A percentile compares a stretch with the other conserved stretches of the same genome.
These are phyloP conservation scores for Fusarium pseudograminearum DNA, from an alignment of 2,329 filamentous ascomycete genomes.

Conservation along the genomic window DNA sequence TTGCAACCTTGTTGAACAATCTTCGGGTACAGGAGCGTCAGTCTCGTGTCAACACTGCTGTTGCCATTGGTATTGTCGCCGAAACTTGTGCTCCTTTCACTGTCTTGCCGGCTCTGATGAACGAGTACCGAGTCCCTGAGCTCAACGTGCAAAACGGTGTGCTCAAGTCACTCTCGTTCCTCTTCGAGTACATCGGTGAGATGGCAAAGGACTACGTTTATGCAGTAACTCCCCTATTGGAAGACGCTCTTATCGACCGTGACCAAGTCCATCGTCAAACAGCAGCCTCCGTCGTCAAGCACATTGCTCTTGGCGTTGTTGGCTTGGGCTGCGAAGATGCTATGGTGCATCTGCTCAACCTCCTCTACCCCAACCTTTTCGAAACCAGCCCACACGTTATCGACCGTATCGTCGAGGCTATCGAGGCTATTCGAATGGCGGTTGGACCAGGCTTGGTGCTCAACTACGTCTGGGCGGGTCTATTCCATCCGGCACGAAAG, in stretches of 20 bases:
- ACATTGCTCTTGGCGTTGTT: slow-evolving; percentile 96
- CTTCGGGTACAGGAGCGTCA: slow-evolving; percentile 97
- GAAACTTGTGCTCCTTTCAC: slow-evolving; percentile 99
- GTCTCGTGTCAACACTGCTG: slow-evolving; percentile 97
- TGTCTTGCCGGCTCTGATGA: slow-evolving; percentile 98
- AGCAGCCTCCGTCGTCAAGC: slow-evolving; percentile 95
- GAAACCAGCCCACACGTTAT: slow-evolving; percentile 99
- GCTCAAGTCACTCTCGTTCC: slow-evolving; percentile 94
- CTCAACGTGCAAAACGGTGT: slow-evolving; percentile 99
- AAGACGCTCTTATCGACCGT: slow-evolving; percentile 96
- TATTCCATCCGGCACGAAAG: slow-evolving; percentile 97
- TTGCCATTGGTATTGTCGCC: slow-evolving; percentile 97
- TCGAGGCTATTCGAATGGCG: slow-evolving; percentile 94
- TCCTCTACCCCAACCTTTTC: slow-evolving; percentile 96
- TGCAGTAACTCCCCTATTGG: slow-evolving; percentile 92
- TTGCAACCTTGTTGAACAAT: slow-evolving; percentile 96
- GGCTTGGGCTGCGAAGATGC: slow-evolving; percentile 97
- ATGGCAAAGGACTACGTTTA: slow-evolving; percentile 99
- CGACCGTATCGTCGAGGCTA: slow-evolving; percentile 95
- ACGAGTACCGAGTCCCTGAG: slow-evolving; percentile 98
- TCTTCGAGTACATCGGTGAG: slow-evolving; percentile 99
- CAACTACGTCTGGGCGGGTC: slow-evolving; percentile 97
- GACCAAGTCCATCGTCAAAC: slow-evolving; percentile 99
- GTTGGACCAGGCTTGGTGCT: slow-evolving; percentile 92
- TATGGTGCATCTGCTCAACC: slow-evolving; percentile 96